A percentile compares a stretch with the other conserved stretches of the same genome.
Evolutionary conservation across 176 grass and related monocot species (phyloP).

Genomic region (Oryza longistaminata): DNA sequence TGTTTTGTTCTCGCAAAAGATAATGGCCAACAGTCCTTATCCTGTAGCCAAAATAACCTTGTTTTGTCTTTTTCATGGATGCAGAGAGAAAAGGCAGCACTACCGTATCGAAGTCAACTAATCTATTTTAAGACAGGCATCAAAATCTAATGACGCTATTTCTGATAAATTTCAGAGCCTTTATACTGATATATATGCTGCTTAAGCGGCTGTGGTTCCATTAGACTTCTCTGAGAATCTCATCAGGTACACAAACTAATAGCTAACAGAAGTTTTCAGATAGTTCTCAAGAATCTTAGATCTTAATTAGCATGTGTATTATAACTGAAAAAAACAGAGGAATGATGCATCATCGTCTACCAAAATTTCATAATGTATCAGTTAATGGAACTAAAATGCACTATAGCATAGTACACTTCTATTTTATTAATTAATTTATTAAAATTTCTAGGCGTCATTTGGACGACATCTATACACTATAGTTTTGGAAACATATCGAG

Average conservation of each 20-base stretch:
- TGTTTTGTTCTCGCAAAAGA: conserved; percentile 22
- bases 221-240: not conserved
- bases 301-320: not conserved
- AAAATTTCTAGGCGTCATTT: too few relatives aligned
- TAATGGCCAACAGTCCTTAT: conserved; percentile 34
- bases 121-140: conserved; percentile 30
- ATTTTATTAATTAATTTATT: not conserved
- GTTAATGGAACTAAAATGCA: not conserved
- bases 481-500: too few relatives aligned
- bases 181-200: not conserved
- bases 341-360: not conserved
- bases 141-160: not conserved
- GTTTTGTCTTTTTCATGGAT: conserved; percentile 42
- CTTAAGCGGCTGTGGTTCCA: not conserved
- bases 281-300: not conserved
- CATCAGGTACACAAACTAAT: not conserved
- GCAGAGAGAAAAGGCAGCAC: conserved; percentile 25
- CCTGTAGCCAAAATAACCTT: conserved; percentile 26
- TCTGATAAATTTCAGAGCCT: not conserved
- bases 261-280: not conserved
- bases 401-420: too few relatives aligned
- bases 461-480: too few relatives aligned
- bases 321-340: not conserved
- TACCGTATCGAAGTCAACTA: conserved; percentile 43
- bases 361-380: not conserved